These are phyloP conservation scores for Phoma sp. DNA, from an alignment of 2,329 filamentous ascomycete species.

Conservation along the genomic window DNA sequence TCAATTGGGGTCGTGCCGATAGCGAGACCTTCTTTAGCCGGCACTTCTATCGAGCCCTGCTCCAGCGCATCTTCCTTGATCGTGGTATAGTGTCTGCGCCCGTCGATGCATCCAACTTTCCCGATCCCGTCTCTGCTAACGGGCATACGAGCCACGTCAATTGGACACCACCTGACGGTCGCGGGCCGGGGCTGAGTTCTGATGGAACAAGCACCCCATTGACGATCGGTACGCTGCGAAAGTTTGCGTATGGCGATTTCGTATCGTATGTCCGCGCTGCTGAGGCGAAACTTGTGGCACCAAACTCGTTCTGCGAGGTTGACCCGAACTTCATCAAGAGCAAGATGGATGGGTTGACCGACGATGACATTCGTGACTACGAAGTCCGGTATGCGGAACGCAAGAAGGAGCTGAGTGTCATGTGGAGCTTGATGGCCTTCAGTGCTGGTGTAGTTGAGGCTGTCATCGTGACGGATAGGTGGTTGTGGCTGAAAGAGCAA, in stretches of 20 bases:
- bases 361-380: conserved; percentile 77
- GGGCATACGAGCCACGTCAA: conserved; percentile 42
- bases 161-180: conserved; percentile 53
- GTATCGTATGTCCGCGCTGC: conserved; percentile 80
- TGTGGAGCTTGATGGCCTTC: conserved; percentile 97
- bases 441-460: conserved; percentile 89
- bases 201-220: conserved; percentile 73
- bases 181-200: conserved; percentile 51
- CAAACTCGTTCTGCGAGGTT: conserved; percentile 44
- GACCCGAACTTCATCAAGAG: conserved; percentile 61
- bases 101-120: conserved; percentile 28
- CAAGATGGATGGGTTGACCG: conserved; percentile 71
- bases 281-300: conserved; percentile 68
- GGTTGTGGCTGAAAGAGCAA: conserved; percentile 84
- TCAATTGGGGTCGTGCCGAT: conserved; percentile 85
- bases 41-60: conserved; percentile 88
- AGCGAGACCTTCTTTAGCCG: conserved; percentile 88
- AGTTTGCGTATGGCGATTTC: conserved; percentile 78
- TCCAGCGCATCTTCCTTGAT: conserved; percentile 93
- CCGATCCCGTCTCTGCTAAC: conserved; percentile 50
- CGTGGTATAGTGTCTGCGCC: conserved; percentile 73
- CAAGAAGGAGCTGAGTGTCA: conserved; percentile 81
- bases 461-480: conserved; percentile 87
- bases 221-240: conserved; percentile 84
- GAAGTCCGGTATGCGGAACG: conserved; percentile 67